Base-by-base conservation (phyloP, 495 filamentous ascomycete species). In the Chlorociboria aeruginascens region DNA sequence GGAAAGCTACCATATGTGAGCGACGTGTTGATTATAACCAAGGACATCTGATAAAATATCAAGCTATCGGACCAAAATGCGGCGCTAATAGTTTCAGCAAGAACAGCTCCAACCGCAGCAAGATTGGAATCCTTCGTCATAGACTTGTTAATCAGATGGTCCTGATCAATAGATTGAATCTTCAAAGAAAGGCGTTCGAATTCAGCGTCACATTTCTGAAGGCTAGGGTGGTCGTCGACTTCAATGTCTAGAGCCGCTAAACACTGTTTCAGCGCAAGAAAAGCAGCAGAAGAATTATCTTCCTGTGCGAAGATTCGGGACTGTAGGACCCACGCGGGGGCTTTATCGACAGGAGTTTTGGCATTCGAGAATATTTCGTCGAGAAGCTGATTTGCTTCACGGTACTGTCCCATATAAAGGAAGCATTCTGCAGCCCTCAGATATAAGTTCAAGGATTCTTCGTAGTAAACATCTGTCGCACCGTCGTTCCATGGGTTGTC, bases 61-160 rank as follows among this genome's bases (percentile, higher is more conserved):
- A 86, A 56, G 13, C 69, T 65, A 59, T 92, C 79, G 54, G 76
- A 79, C 87, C 87, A 95, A 64, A 84, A 94, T 0, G 82, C 82
- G n/a, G 86, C 79, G 43, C 79, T 78, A 48, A 84, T 73, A 8
- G 85, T 79, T 61, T 94, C 89, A 0, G 79, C 71, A 49, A 94
- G 70, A 25, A 93, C 78, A 0, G 82, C 75, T 12, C 83, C 87
- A 9, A 86, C 71, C 0, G 79, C 82, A 16, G 79, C 64, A 35
- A 86, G 57, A 12, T 73, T 68, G 35, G 77, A 66, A 43, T 83
- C 76, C 33, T 48, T 55, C 10, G 39, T 28, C 43, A 51, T 49
- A 10, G 29, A 8, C 10, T 29, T 31, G 10, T 38, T 43, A n/a
- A 55, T 33, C 6, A 57, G 42, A 8, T 52, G 40, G 20, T 49